Percentiles rank a stretch among this genome's conserved stretches.
Evolutionary conservation across 2,329 filamentous ascomycete species (phyloP).

Genomic region (Whalleya microplaca): DNA sequence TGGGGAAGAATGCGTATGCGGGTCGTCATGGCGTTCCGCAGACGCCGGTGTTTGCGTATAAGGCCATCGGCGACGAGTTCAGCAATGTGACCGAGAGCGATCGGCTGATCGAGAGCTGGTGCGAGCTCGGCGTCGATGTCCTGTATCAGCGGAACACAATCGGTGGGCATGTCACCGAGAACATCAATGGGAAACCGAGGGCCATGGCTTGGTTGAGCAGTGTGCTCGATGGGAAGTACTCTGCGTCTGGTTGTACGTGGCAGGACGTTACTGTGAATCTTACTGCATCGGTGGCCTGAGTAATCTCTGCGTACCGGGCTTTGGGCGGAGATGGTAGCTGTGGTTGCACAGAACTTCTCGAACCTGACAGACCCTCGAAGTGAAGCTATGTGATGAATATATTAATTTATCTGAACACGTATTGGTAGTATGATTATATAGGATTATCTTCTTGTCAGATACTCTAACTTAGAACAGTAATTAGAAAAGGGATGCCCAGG

Average conservation of each 20-base stretch:
- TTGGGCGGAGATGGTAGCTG: no score
- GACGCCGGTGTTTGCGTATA: conserved; percentile 55
- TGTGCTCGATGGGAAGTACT: conserved; percentile 20
- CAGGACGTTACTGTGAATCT: conserved; percentile 19
- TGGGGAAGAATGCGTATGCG: conserved; percentile 33
- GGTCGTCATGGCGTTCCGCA: conserved; percentile 44
- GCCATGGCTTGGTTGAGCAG: conserved; percentile 20
- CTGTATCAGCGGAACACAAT: conserved; percentile 48
- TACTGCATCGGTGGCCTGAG: no score
- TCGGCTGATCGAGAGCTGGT: conserved; percentile 45
- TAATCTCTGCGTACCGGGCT: no score
- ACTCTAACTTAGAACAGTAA: no score
- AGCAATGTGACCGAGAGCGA: conserved; percentile 49
- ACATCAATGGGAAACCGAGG: conserved; percentile 18
- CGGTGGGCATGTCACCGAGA: conserved; percentile 45
- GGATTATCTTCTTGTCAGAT: no score
- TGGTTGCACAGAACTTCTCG: no score
- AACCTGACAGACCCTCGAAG: no score
- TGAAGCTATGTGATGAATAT: no score
- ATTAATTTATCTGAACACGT: no score
- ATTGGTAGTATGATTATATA: no score
- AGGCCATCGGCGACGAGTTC: conserved; percentile 51
- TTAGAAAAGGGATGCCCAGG: no score
- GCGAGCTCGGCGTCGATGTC: conserved; percentile 44
- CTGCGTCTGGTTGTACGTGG: background rate